A percentile compares a stretch with the other conserved stretches of the same genome.
Evolutionary conservation across 2,329 filamentous ascomycete genomes (phyloP).

Genomic region (Xylariaceae sp.): DNA sequence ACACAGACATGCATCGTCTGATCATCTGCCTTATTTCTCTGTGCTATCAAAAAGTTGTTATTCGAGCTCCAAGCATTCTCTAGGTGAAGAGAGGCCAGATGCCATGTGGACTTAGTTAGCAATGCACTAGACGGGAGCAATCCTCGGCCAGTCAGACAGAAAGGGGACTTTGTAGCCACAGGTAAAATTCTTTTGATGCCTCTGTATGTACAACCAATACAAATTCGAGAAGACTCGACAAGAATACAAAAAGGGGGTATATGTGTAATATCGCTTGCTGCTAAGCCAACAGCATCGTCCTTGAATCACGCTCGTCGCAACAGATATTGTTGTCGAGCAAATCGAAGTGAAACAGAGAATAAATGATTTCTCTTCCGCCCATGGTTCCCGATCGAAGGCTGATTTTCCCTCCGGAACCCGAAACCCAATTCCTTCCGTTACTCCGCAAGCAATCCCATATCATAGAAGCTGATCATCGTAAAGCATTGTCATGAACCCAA

Average conservation of each 20-base stretch:
- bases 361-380: not conserved
- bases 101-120: not conserved
- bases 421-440: conserved; percentile 10
- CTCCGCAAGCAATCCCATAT: conserved; percentile 9
- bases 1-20: too few species aligned
- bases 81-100: too few species aligned
- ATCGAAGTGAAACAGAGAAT: conserved; percentile 9
- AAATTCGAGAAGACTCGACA: conserved; percentile 16
- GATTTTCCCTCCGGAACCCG: not conserved
- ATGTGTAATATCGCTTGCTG: conserved; percentile 13
- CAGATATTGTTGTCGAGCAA: conserved; percentile 5
- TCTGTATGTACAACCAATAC: conserved; percentile 22
- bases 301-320: conserved; percentile 6
- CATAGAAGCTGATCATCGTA: conserved; percentile 6
- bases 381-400: too few species aligned
- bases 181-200: conserved; percentile 13
- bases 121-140: not conserved
- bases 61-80: too few species aligned
- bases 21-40: too few species aligned
- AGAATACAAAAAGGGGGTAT: conserved; percentile 22
- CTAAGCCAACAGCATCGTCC: conserved; percentile 9
- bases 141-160: not conserved
- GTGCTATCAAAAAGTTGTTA: too few species aligned
- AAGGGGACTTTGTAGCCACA: not conserved
- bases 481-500: conserved; percentile 5